Evolutionary conservation across 177 flowering plant species (phyloP).

Genomic region (Vitis hybrid): DNA sequence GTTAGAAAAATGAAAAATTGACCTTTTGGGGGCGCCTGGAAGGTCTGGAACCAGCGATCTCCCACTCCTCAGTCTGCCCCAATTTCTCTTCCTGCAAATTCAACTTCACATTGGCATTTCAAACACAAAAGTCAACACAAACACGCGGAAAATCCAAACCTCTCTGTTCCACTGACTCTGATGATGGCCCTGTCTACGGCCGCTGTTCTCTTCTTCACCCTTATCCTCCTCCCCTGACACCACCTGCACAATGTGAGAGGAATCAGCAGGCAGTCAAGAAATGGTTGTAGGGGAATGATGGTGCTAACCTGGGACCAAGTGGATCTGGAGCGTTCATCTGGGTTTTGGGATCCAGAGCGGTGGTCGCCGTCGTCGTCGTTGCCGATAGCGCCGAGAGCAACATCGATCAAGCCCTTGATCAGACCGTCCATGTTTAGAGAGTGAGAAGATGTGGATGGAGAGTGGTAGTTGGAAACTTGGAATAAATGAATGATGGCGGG

Average conservation of each 20-base stretch:
- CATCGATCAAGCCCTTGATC: conserved; percentile 71
- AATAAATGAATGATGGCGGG: conserved; percentile 25
- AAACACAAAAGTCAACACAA: conserved; percentile 1
- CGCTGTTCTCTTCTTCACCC: conserved; percentile 13
- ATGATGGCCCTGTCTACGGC: conserved; percentile 2
- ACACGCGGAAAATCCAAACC: conserved; percentile 19
- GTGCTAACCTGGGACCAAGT: conserved; percentile 71
- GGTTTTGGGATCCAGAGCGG: conserved; percentile 14
- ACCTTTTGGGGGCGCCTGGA: conserved; percentile 47
- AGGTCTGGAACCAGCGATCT: conserved; percentile 32
- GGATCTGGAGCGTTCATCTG: conserved; percentile 72
- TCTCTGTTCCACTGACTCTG: conserved; percentile 20
- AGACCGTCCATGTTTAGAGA: conserved; percentile 59
- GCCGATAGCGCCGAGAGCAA: conserved; percentile 43
- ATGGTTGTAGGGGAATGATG: neutral
- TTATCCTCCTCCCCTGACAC: conserved; percentile 57
- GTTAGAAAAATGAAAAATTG: neutral
- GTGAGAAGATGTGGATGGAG: neutral
- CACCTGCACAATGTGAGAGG: conserved; percentile 42
- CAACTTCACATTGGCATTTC: conserved; percentile 5
- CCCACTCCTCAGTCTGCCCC: conserved; percentile 29
- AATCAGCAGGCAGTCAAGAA: neutral
- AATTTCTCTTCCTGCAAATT: conserved; percentile 31
- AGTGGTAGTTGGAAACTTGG: conserved; percentile 13
- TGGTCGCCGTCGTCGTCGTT: conserved; percentile 19